Evolutionary conservation across 2,329 filamentous ascomycete species (phyloP).

Genomic region (Truncatella angustata): DNA sequence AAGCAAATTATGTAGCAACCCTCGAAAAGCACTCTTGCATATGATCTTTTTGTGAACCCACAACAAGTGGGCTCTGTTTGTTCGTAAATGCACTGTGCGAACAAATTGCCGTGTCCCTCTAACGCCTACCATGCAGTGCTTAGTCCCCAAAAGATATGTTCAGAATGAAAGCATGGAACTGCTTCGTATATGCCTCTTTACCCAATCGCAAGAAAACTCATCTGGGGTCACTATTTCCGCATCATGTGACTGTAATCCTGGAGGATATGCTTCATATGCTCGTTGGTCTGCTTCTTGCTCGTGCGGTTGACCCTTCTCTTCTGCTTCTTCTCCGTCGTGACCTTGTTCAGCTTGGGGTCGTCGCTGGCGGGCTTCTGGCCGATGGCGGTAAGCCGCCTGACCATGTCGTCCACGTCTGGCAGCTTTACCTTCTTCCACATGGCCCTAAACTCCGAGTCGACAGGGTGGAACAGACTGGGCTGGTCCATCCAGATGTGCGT

Average conservation of each 20-base stretch:
- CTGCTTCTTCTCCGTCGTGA: conserved; percentile 67
- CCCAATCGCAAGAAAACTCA: no score
- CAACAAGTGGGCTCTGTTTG: no score
- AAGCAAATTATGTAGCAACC: no score
- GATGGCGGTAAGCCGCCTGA: conserved; percentile 71
- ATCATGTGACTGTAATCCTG: conserved; percentile 54
- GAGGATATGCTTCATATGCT: conserved; percentile 79
- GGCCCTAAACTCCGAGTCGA: conserved; percentile 79
- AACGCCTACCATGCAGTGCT: no score
- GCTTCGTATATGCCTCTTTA: neutral
- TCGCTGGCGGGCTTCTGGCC: conserved; percentile 84
- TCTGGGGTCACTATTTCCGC: conserved; percentile 31
- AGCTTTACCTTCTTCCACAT: conserved; percentile 83
- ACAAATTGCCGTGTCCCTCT: no score
- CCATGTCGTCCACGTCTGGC: conserved; percentile 69
- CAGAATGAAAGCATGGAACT: no score
- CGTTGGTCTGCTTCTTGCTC: conserved; percentile 80
- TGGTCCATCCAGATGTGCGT: conserved; percentile 89
- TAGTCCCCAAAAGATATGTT: neutral
- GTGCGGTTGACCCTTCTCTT: conserved; percentile 67
- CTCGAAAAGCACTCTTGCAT: no score
- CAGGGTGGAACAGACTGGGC: conserved; percentile 67
- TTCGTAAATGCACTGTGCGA: no score
- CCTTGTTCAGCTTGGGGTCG: conserved; percentile 63
- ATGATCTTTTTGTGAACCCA: no score